Evolutionary conservation across 768 basidiomycete genomes (phyloP), one percentile per base, ranked within the genome.

Genomic region (Tulasnella sp.): DNA sequence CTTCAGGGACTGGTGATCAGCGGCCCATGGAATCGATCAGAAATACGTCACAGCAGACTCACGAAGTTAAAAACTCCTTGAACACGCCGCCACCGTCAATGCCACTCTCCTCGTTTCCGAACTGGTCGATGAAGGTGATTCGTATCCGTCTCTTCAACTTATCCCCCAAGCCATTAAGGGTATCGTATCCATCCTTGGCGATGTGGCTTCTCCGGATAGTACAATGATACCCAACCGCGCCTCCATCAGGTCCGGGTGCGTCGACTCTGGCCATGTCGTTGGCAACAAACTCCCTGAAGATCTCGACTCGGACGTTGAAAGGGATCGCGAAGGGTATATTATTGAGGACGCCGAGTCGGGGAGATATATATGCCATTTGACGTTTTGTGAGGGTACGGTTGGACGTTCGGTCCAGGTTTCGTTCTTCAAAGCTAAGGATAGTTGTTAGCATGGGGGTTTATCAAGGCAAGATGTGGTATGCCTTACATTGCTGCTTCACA

Each of bases 81-180:
- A 97, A 99, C 5, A 99, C 91, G 0, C 97, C 97, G 2, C 97
- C 96, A 1, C 97, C 96, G 79, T 98, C 97, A 39, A 99, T 97
- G 0, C 96, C 97, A 82, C 80, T 96, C 93, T 97, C 93, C 79
- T 89, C 89, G 78, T 91, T 86, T 37, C 93, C 94, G 77, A 90
- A 95, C 83, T 93, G 90, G 83, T 99, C 96, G 36, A 97, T 87
- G 82, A 99, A 99, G n/a, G 88, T 87, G 79, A 99, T 99, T 80
- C 91, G 88, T 34, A 99, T 87, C 12, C 90, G 88, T n/a, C 86
- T 86, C 84, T 95, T 96, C 80, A 99, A 82, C 81, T 93, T 89
- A 4, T 88, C 87, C 3, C 93, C 93, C 2, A 86, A 86, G 0
- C 81, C 81, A 67, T 84, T 83, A 36, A 99, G 88, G 77, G 88